A percentile compares a stretch with the other conserved stretches of the same genome.
phyloP scores from a whole-genome alignment of 108 stramenopile genomes.

The Heterococcus sp. region DNA sequence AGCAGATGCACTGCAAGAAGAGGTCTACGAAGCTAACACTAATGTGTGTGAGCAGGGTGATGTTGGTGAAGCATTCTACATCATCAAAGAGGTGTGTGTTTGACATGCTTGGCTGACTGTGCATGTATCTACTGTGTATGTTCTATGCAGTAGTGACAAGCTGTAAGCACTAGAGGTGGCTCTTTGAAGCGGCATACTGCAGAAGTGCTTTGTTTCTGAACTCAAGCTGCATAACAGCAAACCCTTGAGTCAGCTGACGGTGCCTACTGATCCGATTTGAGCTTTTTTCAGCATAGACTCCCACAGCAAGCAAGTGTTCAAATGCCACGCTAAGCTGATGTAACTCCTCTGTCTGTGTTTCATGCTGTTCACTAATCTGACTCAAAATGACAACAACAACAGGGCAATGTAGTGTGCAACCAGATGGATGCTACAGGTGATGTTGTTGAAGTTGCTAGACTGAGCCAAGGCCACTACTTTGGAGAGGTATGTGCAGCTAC shows the following conservation, averaged over 20 bases:
- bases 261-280: too few relatives aligned
- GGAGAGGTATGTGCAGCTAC: constrained; percentile 54
- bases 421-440: constrained; percentile 52
- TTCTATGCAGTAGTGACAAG: too few relatives aligned
- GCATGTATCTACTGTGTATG: too few relatives aligned
- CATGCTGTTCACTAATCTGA: not conserved
- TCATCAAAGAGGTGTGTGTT: constrained; percentile 57
- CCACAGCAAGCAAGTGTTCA: too few relatives aligned
- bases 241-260: too few relatives aligned
- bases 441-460: constrained; percentile 50
- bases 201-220: too few relatives aligned
- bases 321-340: too few relatives aligned
- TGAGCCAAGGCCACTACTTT: constrained; percentile 58
- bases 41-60: constrained; percentile 57
- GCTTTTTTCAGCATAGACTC: too few relatives aligned
- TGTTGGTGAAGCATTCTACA: constrained; percentile 58
- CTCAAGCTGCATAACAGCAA: too few relatives aligned
- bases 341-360: constrained; percentile 7
- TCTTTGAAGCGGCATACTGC: too few relatives aligned
- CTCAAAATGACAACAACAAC: not conserved
- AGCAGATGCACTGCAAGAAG: constrained; percentile 59
- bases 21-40: constrained; percentile 40
- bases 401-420: constrained; percentile 12
- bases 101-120: too few relatives aligned
- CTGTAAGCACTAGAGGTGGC: too few relatives aligned